Evolutionary conservation across 2,329 filamentous ascomycete genomes (phyloP), one percentile per base, ranked within the genome.

Genomic region (Sarocladiaceae sp.): DNA sequence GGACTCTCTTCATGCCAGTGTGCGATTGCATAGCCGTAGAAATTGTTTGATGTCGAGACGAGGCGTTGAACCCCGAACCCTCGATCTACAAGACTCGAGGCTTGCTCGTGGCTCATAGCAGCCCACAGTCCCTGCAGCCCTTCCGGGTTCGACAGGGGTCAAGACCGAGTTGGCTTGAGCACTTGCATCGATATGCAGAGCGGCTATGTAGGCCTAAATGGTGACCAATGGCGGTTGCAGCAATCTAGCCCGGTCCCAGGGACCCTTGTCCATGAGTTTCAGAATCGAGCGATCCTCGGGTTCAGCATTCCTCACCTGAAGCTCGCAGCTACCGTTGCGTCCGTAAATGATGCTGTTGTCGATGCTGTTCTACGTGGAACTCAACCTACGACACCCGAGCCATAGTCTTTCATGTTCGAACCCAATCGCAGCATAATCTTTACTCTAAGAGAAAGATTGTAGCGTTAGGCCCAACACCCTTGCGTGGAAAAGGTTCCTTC

Each of bases 151-250:
- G 52, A 54, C 60, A 61, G 58, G 62, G 60, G 50, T 64, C 33
- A 53, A 56, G 57, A 54, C 54, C 54, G 60, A 56, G 60, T 59
- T 64, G 64, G 65, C 60, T 66, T 64, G 66, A 68, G 64, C 66
- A 69, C 66, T 68, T 68, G 66, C 68, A 69, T 70, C 40, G 60
- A 65, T 60, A 66, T 67, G 66, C 66, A 68, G 63, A 69, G 67
- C 68, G 68, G 67, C 65, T 69, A 70, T 70, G 67, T 69, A 66
- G 60, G 61, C 65, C 61, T 64, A 60, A 65, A 60, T 64, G 57
- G 56, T 62, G 57, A 20, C 67, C 67, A 70, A 70, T 69, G 50
- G 59, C 39, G 54, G 52, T 29, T 55, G 59, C 57, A 31, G 44
- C 46, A 37, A 46, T 57, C 55, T 59, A 60, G 59, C 55, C 56